Evolutionary conservation across 1,284 basidiomycete genomes (phyloP), one percentile per base, ranked within the genome.

Genomic region (Schizopora paradoxa): DNA sequence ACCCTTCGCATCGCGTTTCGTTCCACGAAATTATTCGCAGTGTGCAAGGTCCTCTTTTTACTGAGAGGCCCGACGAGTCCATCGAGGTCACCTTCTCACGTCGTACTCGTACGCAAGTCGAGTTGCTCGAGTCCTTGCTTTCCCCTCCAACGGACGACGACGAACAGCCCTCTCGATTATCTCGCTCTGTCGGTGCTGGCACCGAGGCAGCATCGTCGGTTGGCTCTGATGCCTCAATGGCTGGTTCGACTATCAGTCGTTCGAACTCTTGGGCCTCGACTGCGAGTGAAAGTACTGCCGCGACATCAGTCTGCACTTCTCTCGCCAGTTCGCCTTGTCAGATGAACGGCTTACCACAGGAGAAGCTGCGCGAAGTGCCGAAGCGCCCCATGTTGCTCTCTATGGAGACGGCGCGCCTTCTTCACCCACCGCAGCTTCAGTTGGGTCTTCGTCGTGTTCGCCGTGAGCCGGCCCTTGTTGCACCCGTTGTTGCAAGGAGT

Each of bases 21-120:
- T 81, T 82, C 58, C 65, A 69, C 34, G 73, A 79, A 33, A 77
- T 84, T 39, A 61, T 80, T 36, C 58, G 61, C 23, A 70, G 73
- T 56, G 80, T 83, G 74, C 67, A 74, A 22, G 82, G 82, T 6
- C 65, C 69, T 3, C 65, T 84, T 16, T 84, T 84, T 54, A 77
- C 72, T 3, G 67, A 70, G 16, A n/a, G n/a, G n/a, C 54, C 64
- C 25, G 63, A 60, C 10, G 67, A 73, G 39, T n/a, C 66, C 62
- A 36, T 35, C 53, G 56, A 52, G 52, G 32, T 62, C 62, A 36
- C 52, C 57, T 36, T 47, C 53, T 2, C 57, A 57, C 31, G n/a
- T 6, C 55, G 56, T 29, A 48, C 46, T 18, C 64, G 54, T 52
- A 56, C 58, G 5, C 67, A 66, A 33, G 52, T 57, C 6, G 71